Base-by-base conservation (phyloP, 2,329 filamentous ascomycete genomes). In the Xylaria digitata region DNA sequence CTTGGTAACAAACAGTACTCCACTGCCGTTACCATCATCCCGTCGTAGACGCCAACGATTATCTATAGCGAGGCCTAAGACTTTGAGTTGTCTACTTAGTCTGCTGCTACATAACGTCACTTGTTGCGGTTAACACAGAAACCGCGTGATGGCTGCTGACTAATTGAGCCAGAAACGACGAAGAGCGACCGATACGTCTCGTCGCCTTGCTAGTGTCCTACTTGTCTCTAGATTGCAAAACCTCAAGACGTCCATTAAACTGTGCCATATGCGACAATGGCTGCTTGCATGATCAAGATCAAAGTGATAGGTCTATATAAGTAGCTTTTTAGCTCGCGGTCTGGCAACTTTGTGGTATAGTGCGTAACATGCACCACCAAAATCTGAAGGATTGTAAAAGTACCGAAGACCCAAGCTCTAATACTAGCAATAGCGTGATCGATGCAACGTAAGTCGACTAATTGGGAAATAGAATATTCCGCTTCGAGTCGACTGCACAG, bases 221-320 rank as follows among this genome's bases (percentile, higher is more conserved):
- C 66, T 66, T 63, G 67, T 63, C 68, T 63, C 70, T 67, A 63
- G 68, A 68, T 65, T 65, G 55, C 40, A 61, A 63, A 37, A 46
- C 63, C 42, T 68, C 53, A 50, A 67, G 63, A 63, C 56, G 62
- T 63, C 53, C 54, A 48, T 56, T 30, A 42, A 52, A 52, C 43
- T 45, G 49, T 63, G 40, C 61, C 42, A 43, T 60, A 53, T 46
- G 26, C 53, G 57, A 46, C n/a, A 50, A 59, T 43, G 49, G 43
- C 54, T 23, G 23, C 49, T 58, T 45, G 50, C 62, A 63, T 53
- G 40, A 66, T 66, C 63, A 52, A 59, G 52, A 63, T 63, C 56
- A 37, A 37, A 26, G 9, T 37, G 21, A 26, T 34, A 23, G 21
- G 17, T 48, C 6, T 26, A 26, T 40, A 26, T 19, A 19, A 1